phyloP scores from a whole-genome alignment of 2,329 filamentous ascomycete species.

The Penicillium brevicompactum region DNA sequence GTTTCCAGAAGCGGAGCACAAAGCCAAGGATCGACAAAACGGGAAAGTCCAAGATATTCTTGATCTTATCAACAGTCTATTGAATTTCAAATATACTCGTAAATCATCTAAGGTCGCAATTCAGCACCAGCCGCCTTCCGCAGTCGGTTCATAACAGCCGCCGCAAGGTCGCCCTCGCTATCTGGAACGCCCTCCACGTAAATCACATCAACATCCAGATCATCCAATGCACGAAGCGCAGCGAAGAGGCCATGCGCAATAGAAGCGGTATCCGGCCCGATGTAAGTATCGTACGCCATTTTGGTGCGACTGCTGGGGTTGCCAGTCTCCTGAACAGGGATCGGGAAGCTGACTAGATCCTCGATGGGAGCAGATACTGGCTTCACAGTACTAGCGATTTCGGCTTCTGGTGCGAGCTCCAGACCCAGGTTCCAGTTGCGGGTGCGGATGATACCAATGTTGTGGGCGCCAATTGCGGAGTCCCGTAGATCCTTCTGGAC shows the following conservation, averaged over 20 bases:
- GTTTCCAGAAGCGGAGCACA: neutral
- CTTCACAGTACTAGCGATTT: conserved; percentile 22
- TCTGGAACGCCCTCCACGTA: conserved; percentile 85
- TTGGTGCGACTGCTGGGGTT: conserved; percentile 23
- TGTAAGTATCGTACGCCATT: conserved; percentile 66
- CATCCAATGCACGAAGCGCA: conserved; percentile 81
- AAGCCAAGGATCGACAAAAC: neutral
- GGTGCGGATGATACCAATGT: conserved; percentile 45
- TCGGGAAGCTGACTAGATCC: conserved; percentile 28
- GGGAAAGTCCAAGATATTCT: conserved; percentile 4
- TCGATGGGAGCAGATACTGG: conserved; percentile 29
- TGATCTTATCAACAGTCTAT: neutral
- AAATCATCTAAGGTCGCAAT: conserved; percentile 47
- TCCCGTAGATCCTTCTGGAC: conserved; percentile 37
- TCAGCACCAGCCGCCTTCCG: conserved; percentile 71
- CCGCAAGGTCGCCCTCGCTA: conserved; percentile 73
- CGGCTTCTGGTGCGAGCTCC: conserved; percentile 24
- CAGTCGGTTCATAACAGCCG: conserved; percentile 82
- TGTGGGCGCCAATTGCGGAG: conserved; percentile 29
- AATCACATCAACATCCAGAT: conserved; percentile 75
- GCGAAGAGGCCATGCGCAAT: conserved; percentile 90
- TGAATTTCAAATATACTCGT: neutral
- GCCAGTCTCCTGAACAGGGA: conserved; percentile 28
- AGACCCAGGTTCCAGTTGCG: conserved; percentile 38
- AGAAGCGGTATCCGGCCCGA: conserved; percentile 69